phyloP scores from a whole-genome alignment of 2,329 filamentous ascomycete genomes.

The Fusarium oligoseptatum region DNA sequence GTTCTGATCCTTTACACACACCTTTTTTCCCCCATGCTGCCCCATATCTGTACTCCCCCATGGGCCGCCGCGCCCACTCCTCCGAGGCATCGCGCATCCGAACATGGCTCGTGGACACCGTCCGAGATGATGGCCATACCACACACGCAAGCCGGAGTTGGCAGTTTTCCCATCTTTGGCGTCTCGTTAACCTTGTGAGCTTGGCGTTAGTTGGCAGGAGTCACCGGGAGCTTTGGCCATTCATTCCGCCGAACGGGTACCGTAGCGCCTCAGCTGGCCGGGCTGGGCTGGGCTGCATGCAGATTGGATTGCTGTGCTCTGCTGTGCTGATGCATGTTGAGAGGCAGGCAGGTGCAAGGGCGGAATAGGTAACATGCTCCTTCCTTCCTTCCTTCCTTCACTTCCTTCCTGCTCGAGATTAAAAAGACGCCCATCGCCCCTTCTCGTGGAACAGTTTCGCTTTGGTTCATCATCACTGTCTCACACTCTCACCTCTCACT shows the following conservation, averaged over 20 bases:
- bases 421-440: conserved; percentile 43
- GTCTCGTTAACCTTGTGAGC: conserved; percentile 16
- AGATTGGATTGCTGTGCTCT: background rate
- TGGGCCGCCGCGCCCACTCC: conserved; percentile 23
- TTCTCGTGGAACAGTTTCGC: conserved; percentile 39
- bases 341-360: background rate
- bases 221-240: conserved; percentile 3
- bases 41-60: conserved; percentile 38
- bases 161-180: conserved; percentile 1
- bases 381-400: background rate
- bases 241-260: background rate
- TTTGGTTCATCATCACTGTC: conserved; percentile 39
- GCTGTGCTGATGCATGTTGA: background rate
- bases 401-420: conserved; percentile 38
- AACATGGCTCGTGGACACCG: conserved; percentile 34
- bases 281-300: background rate
- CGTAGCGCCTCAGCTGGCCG: background rate
- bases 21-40: conserved; percentile 1
- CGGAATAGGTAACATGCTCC: background rate
- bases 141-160: conserved; percentile 12
- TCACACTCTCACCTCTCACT: conserved; percentile 21
- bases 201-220: conserved; percentile 2
- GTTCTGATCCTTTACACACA: background rate
- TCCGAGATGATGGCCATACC: conserved; percentile 19
- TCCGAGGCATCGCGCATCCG: conserved; percentile 25